Evolutionary conservation across 257 asterid species (phyloP), one percentile per base, ranked within the genome.

Genomic region (Capsicum chinense): DNA sequence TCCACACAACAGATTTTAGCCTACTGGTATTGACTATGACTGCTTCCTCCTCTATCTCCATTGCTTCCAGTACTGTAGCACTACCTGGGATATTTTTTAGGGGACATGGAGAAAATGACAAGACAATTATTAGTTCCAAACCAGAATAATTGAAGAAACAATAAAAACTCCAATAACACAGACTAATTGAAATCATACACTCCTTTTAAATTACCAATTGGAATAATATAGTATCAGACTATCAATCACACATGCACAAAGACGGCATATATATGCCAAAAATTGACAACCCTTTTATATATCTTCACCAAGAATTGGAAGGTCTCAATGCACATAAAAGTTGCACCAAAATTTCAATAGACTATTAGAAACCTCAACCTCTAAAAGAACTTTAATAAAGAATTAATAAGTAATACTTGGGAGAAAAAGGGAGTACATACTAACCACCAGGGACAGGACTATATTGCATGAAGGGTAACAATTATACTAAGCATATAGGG

Each of bases 1-100:
- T 94, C 99, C 99, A 96, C 39, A 96, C 99, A 63, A 88, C 90
- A 83, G 99, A 96, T 82, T 93, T 96, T 84, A 96, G 86, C 81
- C 99, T 90, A 86, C 97, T 96, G 14, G 98, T 88, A 86, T 94
- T 92, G 71, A 93, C 95, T 83, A 91, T 17, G 83, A 94, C 97
- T 47, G 84, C 87, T 71, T 93, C 99, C 59, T 93, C 98, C 16
- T 95, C 76, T 84, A 90, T 80, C 88, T 96, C 98, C 99, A 96
- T 94, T 74, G 81, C 84, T 79, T 84, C 47, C 69, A 79, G 73
- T 63, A 84, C 80, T 56, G 52, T 64, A 56, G 79, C 57, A 79
- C 56, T 44, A 66, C 56, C 85, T 83, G 85, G 33, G 35, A 83
- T 5, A 8, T 48, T 67, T 64, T 35, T 66, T 39, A 67, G 62